A percentile compares a stretch with the other conserved stretches of the same genome.
Evolutionary conservation across 768 basidiomycete genomes (phyloP).

Genomic region (Leccinum boreale): DNA sequence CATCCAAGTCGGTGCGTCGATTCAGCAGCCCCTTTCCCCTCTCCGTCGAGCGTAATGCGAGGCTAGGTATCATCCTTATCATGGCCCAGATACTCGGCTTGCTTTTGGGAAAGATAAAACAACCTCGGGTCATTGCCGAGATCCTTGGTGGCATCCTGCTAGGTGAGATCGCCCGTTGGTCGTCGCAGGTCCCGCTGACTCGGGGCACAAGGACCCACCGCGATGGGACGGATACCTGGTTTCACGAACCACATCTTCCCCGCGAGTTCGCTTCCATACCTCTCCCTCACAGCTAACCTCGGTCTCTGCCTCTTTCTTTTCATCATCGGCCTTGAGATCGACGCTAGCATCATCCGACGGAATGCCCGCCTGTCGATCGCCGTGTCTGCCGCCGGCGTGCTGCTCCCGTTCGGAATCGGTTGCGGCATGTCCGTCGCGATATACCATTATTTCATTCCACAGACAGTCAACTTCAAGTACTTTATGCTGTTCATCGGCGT

Average conservation of each 20-base stretch:
- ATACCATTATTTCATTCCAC: conserved; percentile 70
- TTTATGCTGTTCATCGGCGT: conserved; percentile 96
- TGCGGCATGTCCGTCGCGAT: conserved; percentile 70
- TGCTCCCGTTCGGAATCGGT: conserved; percentile 83
- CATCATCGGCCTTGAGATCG: conserved; percentile 91
- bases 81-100: conserved; percentile 75
- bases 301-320: conserved; percentile 89
- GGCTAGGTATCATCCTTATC: conserved; percentile 68
- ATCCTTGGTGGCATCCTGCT: conserved; percentile 88
- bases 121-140: conserved; percentile 93
- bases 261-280: conserved; percentile 58
- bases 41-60: not conserved
- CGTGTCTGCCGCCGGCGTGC: conserved; percentile 77
- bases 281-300: conserved; percentile 86
- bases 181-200: conserved; percentile 37
- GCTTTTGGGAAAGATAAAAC: conserved; percentile 63
- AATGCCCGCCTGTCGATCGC: conserved; percentile 63
- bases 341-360: conserved; percentile 70
- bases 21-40: not conserved
- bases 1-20: conserved; percentile 62
- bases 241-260: conserved; percentile 91
- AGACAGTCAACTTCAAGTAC: conserved; percentile 64
- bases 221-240: conserved; percentile 78
- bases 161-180: conserved; percentile 38
- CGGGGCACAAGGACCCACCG: conserved; percentile 39